Percentiles rank a stretch among this genome's conserved stretches.
These are phyloP conservation scores for Abrus pulchellus DNA, from an alignment of 306 rosid species.

Conservation along the genomic window DNA sequence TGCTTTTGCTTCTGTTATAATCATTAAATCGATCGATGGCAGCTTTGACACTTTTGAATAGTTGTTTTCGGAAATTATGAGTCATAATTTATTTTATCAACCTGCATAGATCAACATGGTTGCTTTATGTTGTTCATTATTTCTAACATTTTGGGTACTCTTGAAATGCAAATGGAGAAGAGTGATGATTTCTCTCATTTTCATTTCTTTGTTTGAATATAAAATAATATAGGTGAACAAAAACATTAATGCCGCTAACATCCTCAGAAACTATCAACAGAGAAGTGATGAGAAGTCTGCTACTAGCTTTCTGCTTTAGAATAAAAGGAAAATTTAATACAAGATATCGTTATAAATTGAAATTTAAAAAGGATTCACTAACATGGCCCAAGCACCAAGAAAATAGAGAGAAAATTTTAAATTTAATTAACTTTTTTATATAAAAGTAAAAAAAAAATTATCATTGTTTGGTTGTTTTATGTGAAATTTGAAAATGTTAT, in stretches of 20 bases:
- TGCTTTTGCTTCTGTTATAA: no score
- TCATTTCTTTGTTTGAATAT: neutral
- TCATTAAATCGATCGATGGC: neutral
- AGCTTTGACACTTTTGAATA: neutral
- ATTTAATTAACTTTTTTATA: no score
- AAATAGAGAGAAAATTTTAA: no score
- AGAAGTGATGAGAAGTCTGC: neutral
- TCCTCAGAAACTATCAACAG: neutral
- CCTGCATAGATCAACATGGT: neutral
- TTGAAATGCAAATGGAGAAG: neutral
- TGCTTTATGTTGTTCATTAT: constrained; percentile 14
- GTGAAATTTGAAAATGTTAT: no score
- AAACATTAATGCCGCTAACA: neutral
- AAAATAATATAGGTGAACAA: neutral
- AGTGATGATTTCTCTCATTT: neutral
- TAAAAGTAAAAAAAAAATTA: no score
- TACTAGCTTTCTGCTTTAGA: neutral
- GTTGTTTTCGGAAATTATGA: constrained; percentile 1
- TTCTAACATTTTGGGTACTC: neutral
- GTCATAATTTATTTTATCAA: neutral
- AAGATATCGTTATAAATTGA: neutral
- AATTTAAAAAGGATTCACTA: constrained; percentile 23
- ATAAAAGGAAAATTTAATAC: neutral
- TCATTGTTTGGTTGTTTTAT: no score
- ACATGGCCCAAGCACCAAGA: neutral